A percentile compares a stretch with the other conserved stretches of the same genome.
phyloP scores from a whole-genome alignment of 805 yeast genomes.

The Jamesozyma piceae region DNA sequence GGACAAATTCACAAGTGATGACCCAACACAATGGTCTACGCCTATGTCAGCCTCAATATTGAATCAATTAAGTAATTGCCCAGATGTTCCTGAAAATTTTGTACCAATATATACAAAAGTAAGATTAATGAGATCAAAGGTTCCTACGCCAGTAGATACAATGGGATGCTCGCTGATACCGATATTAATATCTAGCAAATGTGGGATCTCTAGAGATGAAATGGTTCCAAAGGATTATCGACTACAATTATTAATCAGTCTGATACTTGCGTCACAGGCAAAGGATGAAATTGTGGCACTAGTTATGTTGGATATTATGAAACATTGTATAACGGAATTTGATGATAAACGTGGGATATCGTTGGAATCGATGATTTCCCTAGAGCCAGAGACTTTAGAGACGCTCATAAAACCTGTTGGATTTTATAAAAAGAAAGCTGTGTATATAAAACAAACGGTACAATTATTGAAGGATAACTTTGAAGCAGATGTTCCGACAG shows the following conservation, averaged over 20 bases:
- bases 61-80: conserved; percentile 2
- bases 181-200: conserved; percentile 27
- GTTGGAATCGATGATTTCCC: conserved; percentile 41
- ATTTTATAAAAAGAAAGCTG: conserved; percentile 71
- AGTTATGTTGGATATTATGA: conserved; percentile 57
- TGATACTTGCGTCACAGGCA: conserved; percentile 85
- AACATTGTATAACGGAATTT: conserved; percentile 35
- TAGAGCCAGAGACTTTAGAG: conserved; percentile 50
- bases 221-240: conserved; percentile 36
- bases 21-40: conserved; percentile 13
- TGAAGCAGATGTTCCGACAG: conserved; percentile 64
- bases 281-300: conserved; percentile 73
- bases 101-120: conserved; percentile 47
- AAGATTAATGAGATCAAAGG: conserved; percentile 54
- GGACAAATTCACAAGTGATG: conserved; percentile 17
- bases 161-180: conserved; percentile 71
- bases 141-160: conserved; percentile 73
- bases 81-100: conserved; percentile 37
- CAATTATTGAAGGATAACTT: conserved; percentile 40
- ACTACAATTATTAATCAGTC: conserved; percentile 63
- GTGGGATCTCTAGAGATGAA: conserved; percentile 17
- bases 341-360: conserved; percentile 40
- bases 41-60: conserved; percentile 9
- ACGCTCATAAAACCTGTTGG: conserved; percentile 64
- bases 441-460: conserved; percentile 53